Base-by-base conservation (phyloP, 768 basidiomycete genomes). In the Kwoniella sp. region DNA sequence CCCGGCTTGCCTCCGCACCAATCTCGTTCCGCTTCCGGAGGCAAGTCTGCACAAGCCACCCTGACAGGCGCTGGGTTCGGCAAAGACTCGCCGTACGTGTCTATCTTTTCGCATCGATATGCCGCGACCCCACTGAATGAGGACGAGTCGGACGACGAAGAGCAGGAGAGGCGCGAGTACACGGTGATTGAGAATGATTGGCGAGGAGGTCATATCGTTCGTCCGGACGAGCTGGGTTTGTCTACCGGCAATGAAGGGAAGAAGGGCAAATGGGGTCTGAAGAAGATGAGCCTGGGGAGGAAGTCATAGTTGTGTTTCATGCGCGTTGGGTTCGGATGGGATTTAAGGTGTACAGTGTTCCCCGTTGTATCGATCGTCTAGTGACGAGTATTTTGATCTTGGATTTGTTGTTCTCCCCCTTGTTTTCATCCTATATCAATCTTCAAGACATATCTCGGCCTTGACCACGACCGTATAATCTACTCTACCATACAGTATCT, bases 111-210 rank as follows among this genome's bases (percentile, higher is more conserved):
- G n/a, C 55, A 61, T 45, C 34, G 73, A 23, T 77, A 68, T 60
- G 55, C 69, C 31, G 66, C 69, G 1, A 58, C 37, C 20, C 74
- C 74, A 25, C 66, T 71, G 30, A 69, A 77, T 45, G 75, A 69
- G 1, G 71, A 65, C 38, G 75, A 77, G n/a, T 71, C 69, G 41
- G 75, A 77, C 34, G 75, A 77, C 60, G 70, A 67, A 20, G 69
- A 75, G 50, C 52, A 60, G 28, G 69, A 67, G 29, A 62, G 56
- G 11, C 30, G 51, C 41, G 38, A 66, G 38, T 73, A 67, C 25
- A 77, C 71, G 4, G 69, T 77, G 15, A 69, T 77, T 58, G 75
- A 77, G 62, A 77, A 77, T 63, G 70, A 77, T 55, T 77, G 73
- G 73, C 53, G 69, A 45, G 71, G 75, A 7, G 68, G 65, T 9